A percentile compares a stretch with the other conserved stretches of the same genome.
Conservation (phyloP, 108 stramenopile genomes). For the Nitzschia palea region DNA sequence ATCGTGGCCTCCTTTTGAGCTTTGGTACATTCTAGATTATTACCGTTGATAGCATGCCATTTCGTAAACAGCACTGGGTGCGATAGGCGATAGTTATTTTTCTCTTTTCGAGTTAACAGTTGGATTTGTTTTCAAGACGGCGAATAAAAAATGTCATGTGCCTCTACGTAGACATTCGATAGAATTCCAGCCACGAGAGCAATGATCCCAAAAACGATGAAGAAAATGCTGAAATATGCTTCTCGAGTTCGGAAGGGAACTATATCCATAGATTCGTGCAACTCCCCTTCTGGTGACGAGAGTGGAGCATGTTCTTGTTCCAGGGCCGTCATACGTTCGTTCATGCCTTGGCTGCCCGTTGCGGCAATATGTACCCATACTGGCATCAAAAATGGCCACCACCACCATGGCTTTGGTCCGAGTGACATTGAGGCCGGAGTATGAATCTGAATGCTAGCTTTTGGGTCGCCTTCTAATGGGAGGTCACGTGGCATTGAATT, state of each 20-base stretch:
- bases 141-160: slow-evolving; percentile 12
- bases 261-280: slow-evolving; percentile 13
- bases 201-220: slow-evolving; percentile 69
- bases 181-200: slow-evolving; percentile 61
- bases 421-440: background rate
- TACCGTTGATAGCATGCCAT: too few relatives aligned
- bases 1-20: slow-evolving; percentile 21
- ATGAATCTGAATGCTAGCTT: slow-evolving; percentile 37
- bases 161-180: slow-evolving; percentile 73
- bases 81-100: too few relatives aligned
- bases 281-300: slow-evolving; percentile 14
- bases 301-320: slow-evolving; percentile 13
- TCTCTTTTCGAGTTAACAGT: too few relatives aligned
- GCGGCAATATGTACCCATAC: slow-evolving; percentile 36
- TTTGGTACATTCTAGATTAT: slow-evolving; percentile 25
- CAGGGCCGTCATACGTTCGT: slow-evolving; percentile 33
- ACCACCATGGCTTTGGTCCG: slow-evolving; percentile 43
- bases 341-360: slow-evolving; percentile 32
- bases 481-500: slow-evolving; percentile 34
- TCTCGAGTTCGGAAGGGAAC: slow-evolving; percentile 48
- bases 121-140: too few relatives aligned
- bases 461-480: slow-evolving; percentile 68
- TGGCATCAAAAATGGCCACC: slow-evolving; percentile 38
- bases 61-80: too few relatives aligned
- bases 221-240: slow-evolving; percentile 60